Base-by-base conservation (phyloP, 148 eudicot species). In the Rhododendron mucronatum region DNA sequence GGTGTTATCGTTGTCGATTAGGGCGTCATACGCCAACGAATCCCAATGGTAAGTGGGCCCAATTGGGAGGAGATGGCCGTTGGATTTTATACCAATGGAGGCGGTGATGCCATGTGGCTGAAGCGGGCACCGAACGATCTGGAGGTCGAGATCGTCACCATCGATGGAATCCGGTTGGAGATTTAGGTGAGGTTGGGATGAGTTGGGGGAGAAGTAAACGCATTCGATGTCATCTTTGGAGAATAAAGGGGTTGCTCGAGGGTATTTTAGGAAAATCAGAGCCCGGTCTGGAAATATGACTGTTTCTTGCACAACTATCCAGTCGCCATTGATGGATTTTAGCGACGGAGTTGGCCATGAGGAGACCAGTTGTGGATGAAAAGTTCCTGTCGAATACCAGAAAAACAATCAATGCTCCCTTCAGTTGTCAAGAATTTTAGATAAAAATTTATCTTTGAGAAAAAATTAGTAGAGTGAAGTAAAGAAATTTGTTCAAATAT, bases 1-100 rank as follows among this genome's bases (percentile, higher is more conserved):
- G 44, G 90, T 53, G 80, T 89, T 87, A 83, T 92, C 92, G 13
- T 87, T 37, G 82, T 92, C 93, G 33, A 92, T 92, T 39, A 90
- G 35, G 9, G 94, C 93, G 20, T 91, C 94, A 39, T 92, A 92
- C 2, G 90, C 92, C 51, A 92, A 77, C 55, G 84, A 88, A 82
- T 92, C 84, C 92, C 93, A 91, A 53, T 59, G 78, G 78, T 84
- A 84, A 0, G 85, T 82, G 85, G 90, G 90, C 39, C 89, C 92
- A 11, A 69, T 75, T 15, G 80, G 65, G 76, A 91, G 90, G 76
- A 63, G 28, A 63, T 82, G n/a, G 47, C 89, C 86, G 84, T 74
- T 80, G 51, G 73, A 77, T 71, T 88, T 87, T 10, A 87, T 55
- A 9, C 75, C 84, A 30, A 89, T 78, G 74, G 91, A 77, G 28